Base-by-base conservation (phyloP, 306 rosid genomes). In the Corylus avellana region DNA sequence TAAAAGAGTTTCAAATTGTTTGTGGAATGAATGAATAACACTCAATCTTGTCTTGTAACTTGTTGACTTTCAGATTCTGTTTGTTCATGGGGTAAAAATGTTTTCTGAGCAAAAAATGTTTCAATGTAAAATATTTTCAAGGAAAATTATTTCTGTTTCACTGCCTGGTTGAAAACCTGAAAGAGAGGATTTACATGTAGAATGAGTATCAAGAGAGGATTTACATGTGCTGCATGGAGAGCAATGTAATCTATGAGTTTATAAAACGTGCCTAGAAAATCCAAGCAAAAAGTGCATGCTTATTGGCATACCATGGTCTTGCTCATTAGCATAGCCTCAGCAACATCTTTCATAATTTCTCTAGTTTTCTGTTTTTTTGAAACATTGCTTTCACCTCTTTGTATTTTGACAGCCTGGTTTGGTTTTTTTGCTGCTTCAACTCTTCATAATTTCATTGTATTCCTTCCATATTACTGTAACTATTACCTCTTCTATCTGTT, bases 381-480 rank as follows among this genome's bases (percentile, higher is more conserved):
- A 55, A 48, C 46, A 57, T 35, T 7, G 27, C 44, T 35, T 76
- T 10, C 35, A 4, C 72, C 17, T 78, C 72, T 78, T 50, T 37
- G 44, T 67, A 49, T 75, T 84, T 70, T 75, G 58, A 79, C 32
- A 54, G 39, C 69, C 16, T 72, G 8, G 72, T 71, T 67, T 74
- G 63, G 57, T 17, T 20, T 20, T 20, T 70, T 73, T 73, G 57
- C 70, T 61, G 66, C 2, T 0, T 78, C 49, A 70, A 17, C 58
- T 13, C 76, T 71, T 50, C 17, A 27, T 75, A 56, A 25, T 63
- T 72, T 79, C 2, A 49, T 50, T 72, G 68, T 3, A 61, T 82
- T 56, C 73, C 71, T 18, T 37, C 29, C 13, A 66, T 66, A 16
- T 55, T 50, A 46, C 67, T 14, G 68, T n/a, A 2, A 57, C 54